Evolutionary conservation across 495 filamentous ascomycete genomes (phyloP).

Genomic region (Bombardia bombarda): DNA sequence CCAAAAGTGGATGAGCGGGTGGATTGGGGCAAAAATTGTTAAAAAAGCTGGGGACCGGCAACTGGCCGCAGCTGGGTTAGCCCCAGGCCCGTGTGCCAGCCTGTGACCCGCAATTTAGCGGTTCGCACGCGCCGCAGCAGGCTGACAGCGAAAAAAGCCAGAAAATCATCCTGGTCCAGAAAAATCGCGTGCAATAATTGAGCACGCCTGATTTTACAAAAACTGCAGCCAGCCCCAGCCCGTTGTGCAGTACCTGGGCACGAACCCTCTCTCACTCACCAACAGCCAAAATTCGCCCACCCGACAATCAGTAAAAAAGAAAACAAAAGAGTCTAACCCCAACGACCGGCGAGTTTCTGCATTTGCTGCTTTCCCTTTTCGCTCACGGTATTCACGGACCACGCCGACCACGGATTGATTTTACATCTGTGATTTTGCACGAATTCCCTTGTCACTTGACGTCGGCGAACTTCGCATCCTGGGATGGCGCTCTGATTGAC

Average conservation of each 20-base stretch:
- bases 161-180: slow-evolving; percentile 2
- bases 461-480: no score
- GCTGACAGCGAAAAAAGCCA: not conserved
- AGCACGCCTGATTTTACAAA: slow-evolving; percentile 18
- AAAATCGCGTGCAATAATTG: slow-evolving; percentile 1
- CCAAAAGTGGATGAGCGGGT: slow-evolving; percentile 21
- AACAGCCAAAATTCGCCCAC: no score
- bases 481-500: no score
- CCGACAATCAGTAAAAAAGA: no score
- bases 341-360: no score
- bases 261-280: not conserved
- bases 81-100: not conserved
- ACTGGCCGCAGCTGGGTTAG: slow-evolving; percentile 7
- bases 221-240: slow-evolving; percentile 2
- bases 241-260: not conserved
- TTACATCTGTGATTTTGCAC: no score
- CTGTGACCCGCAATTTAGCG: not conserved
- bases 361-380: no score
- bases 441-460: no score
- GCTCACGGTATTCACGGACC: not conserved
- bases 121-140: no score
- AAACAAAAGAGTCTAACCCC: no score
- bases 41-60: slow-evolving; percentile 2
- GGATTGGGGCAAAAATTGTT: slow-evolving; percentile 9
- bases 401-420: no score